A percentile compares a stretch with the other conserved stretches of the same genome.
Conservation (phyloP, 108 stramenopile genomes). For the Skeletonema potamos region DNA sequence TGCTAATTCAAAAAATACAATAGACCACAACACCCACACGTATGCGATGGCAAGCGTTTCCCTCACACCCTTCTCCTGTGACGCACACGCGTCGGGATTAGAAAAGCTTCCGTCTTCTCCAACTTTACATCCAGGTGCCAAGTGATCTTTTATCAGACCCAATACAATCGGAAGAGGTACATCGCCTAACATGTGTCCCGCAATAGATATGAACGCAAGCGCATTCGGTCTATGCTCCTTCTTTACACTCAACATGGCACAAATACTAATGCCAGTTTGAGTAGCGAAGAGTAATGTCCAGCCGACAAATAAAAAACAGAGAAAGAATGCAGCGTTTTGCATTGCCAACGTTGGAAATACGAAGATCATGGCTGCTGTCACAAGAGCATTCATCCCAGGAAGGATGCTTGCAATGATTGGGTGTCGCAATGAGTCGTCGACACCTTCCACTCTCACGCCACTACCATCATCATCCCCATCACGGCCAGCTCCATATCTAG, state of each 20-base stretch:
- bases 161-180: conserved; percentile 43
- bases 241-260: conserved; percentile 43
- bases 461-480: neutral
- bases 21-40: conserved; percentile 33
- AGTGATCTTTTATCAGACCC: conserved; percentile 40
- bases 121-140: conserved; percentile 43
- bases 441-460: conserved; percentile 12
- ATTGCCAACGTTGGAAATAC: conserved; percentile 41
- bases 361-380: conserved; percentile 20
- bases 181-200: conserved; percentile 40
- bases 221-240: conserved; percentile 49
- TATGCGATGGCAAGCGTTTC: conserved; percentile 44
- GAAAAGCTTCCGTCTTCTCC: conserved; percentile 34
- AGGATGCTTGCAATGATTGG: conserved; percentile 35
- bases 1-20: conserved; percentile 41
- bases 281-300: conserved; percentile 50
- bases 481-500: conserved; percentile 9
- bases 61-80: conserved; percentile 36
- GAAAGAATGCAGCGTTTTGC: conserved; percentile 39
- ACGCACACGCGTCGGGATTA: conserved; percentile 28
- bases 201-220: conserved; percentile 40
- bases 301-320: conserved; percentile 43
- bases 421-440: conserved; percentile 32
- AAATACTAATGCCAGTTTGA: conserved; percentile 39
- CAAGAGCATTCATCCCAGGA: conserved; percentile 35